Conservation (phyloP, 2,329 filamentous ascomycete species). For the Xylaria hypoxylon region DNA sequence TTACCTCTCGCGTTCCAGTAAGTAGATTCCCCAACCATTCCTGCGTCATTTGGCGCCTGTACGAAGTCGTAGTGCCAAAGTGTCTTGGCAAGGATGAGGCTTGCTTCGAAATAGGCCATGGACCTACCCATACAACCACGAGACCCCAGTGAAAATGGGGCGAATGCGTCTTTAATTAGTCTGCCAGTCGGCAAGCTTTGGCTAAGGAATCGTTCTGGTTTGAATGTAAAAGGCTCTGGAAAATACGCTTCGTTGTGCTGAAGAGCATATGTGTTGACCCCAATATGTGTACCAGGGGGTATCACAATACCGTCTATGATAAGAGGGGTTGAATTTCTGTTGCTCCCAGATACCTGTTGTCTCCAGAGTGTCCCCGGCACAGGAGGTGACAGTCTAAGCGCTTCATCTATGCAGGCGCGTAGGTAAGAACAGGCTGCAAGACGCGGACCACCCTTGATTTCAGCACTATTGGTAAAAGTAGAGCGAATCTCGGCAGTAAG, state of each 20-base stretch:
- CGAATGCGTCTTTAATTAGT: constrained; percentile 17
- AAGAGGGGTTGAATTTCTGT: not conserved
- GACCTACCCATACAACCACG: constrained; percentile 19
- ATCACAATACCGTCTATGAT: constrained; percentile 24
- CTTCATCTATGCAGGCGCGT: constrained; percentile 31
- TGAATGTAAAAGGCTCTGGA: constrained; percentile 22
- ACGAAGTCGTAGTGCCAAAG: constrained; percentile 27
- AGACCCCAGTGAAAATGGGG: constrained; percentile 19
- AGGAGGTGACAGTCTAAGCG: constrained; percentile 24
- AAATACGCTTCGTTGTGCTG: constrained; percentile 28
- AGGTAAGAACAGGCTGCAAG: constrained; percentile 23
- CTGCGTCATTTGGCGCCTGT: constrained; percentile 1
- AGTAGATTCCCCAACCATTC: not conserved
- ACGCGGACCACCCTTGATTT: constrained; percentile 9
- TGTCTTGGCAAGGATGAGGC: constrained; percentile 15
- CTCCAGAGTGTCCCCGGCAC: constrained; percentile 21
- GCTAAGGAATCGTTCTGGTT: constrained; percentile 21
- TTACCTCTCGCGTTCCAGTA: not conserved
- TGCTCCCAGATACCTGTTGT: constrained; percentile 1
- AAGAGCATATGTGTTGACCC: constrained; percentile 28
- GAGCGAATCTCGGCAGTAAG: constrained; percentile 29
- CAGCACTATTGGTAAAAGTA: constrained; percentile 4
- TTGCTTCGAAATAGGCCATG: constrained; percentile 22
- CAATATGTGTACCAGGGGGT: constrained; percentile 20
- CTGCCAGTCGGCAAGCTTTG: not conserved